These are phyloP conservation scores for Pythium insidiosum DNA, from an alignment of 352 stramenopile species.

Conservation along the genomic window DNA sequence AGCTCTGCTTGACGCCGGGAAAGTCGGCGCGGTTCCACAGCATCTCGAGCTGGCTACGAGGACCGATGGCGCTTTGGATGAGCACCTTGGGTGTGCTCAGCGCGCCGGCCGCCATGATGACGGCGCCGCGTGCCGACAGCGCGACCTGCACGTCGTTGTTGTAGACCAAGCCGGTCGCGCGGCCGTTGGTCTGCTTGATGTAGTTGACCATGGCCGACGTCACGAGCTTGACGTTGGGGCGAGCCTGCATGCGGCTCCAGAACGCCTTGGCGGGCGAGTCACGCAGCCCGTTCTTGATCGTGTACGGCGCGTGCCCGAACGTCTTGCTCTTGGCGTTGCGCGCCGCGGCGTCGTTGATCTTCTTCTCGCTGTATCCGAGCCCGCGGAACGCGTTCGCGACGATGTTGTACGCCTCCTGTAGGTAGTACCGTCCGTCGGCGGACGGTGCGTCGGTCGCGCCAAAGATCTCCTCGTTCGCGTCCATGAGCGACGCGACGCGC, in stretches of 20 bases:
- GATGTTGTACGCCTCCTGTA: conserved; percentile 42
- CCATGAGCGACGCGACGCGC: conserved; percentile 54
- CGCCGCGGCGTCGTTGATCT: conserved; percentile 33
- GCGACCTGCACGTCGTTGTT: conserved; percentile 24
- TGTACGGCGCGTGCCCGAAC: conserved; percentile 39
- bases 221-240: conserved; percentile 45
- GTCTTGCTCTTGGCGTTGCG: conserved; percentile 54
- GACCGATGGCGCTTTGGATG: conserved; percentile 72
- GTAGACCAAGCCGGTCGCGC: conserved; percentile 40
- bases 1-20: conserved; percentile 25
- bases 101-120: conserved; percentile 68
- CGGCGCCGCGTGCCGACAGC: conserved; percentile 32
- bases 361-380: conserved; percentile 28
- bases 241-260: conserved; percentile 29
- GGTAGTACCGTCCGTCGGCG: conserved; percentile 29
- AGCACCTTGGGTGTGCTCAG: conserved; percentile 76
- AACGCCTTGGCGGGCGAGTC: conserved; percentile 51
- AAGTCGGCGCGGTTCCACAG: conserved; percentile 30
- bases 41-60: conserved; percentile 38
- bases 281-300: conserved; percentile 43
- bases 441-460: conserved; percentile 40
- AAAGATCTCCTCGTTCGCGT: conserved; percentile 32
- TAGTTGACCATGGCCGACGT: conserved; percentile 39
- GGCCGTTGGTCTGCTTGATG: conserved; percentile 32
- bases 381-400: conserved; percentile 25